Base-by-base conservation (phyloP, 805 yeast species). In the Henningerozyma blattae region DNA sequence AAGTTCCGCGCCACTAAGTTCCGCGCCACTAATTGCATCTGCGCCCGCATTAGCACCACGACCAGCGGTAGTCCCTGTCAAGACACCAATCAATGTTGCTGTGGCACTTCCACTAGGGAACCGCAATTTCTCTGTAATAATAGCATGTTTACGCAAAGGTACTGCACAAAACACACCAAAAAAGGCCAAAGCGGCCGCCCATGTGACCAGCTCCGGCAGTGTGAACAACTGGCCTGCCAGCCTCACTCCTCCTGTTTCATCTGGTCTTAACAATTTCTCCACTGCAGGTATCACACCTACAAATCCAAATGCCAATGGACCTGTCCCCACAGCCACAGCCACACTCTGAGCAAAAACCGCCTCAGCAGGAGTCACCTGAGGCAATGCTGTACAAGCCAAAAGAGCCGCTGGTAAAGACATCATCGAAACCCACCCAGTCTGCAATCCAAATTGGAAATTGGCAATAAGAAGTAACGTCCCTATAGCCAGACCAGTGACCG, bases 391-490 rank as follows among this genome's bases (percentile, higher is more conserved):
- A 54, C 75, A 87, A 0, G 94, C 95, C 18, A 89, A 58, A 34
- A 89, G 58, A 0, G 97, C 95, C 4, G 95, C 79, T 0, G 98
- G 97, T 35, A 89, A 63, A 16, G 95, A 82, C 98, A 89, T 91
- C 98, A 89, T 89, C 9, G 95, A 85, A 5, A 91, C 95, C 98
- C 98, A 89, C 2, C 98, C 98, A 0, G 96, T 89, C 52, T 89
- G 98, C 15, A 89, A 63, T 1, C 97, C 98, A 54, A 89, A 89
- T 53, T 89, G 97, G 60, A 91, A 91, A 56, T 89, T 89, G 4
- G 95, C 84, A 14, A 86, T 64, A 18, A 91, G 64, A 22, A 91
- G 87, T 18, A 89, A 59, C 0, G 95, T 72, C 0, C 98, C 98
- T n/a, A 89, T 85, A 1, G 62, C 45, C 18, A 89, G 60, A 0